Conservation (phyloP, 1,284 basidiomycete genomes). For the Malassezia slooffiae region DNA sequence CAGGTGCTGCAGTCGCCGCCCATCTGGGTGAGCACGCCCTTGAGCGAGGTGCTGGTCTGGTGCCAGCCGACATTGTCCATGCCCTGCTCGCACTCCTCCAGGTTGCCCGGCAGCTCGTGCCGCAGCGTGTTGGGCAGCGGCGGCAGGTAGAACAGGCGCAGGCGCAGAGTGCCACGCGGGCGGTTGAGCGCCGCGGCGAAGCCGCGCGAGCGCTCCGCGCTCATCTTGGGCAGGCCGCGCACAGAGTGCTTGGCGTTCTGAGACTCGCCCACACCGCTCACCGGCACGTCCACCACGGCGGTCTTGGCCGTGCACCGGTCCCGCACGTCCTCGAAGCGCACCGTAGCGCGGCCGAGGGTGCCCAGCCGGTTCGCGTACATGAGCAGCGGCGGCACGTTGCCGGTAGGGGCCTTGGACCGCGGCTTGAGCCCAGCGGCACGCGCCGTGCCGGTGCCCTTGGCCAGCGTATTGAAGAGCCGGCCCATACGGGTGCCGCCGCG, state of each 20-base stretch:
- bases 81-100: conserved; percentile 84
- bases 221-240: conserved; percentile 22
- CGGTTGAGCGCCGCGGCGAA: conserved; percentile 27
- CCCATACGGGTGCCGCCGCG: conserved; percentile 23
- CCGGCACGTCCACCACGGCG: conserved; percentile 35
- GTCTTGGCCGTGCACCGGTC: conserved; percentile 26
- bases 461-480: conserved; percentile 32
- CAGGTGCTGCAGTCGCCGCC: conserved; percentile 89
- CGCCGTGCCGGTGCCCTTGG: not conserved
- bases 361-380: conserved; percentile 36
- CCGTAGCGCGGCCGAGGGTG: conserved; percentile 30
- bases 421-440: not conserved
- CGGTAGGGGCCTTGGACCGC: not conserved
- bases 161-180: conserved; percentile 32
- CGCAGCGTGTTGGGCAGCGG: conserved; percentile 68
- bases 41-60: conserved; percentile 63
- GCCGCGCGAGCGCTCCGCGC: conserved; percentile 17
- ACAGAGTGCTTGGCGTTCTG: conserved; percentile 21
- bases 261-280: conserved; percentile 21
- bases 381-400: conserved; percentile 23
- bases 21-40: conserved; percentile 83
- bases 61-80: conserved; percentile 81
- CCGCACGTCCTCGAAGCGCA: conserved; percentile 33
- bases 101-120: conserved; percentile 70
- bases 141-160: conserved; percentile 65